These are phyloP conservation scores for Lodderomyces pseudojiufengensis DNA, from an alignment of 1,139 yeast genomes.

Conservation along the genomic window DNA sequence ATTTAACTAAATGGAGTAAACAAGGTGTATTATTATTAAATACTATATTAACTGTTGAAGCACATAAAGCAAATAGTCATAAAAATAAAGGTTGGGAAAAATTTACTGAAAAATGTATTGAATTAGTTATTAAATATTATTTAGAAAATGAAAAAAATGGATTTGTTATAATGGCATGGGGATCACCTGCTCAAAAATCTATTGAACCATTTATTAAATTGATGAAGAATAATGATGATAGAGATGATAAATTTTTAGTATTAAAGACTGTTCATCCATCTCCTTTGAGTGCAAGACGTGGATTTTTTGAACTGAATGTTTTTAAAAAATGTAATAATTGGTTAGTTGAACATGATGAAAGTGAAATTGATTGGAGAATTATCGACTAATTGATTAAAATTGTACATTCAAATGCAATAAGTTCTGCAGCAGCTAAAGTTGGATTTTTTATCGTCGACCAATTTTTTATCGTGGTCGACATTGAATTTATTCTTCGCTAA, in stretches of 20 bases:
- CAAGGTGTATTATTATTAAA: conserved; percentile 75
- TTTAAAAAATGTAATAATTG: conserved; percentile 72
- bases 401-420: no score
- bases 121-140: conserved; percentile 40
- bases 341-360: conserved; percentile 49
- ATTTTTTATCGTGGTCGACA: no score
- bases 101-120: conserved; percentile 73
- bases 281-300: conserved; percentile 85
- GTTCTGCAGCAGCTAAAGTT: no score
- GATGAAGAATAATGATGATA: conserved; percentile 22
- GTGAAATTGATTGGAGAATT: conserved; percentile 64
- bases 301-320: conserved; percentile 72
- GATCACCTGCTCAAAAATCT: conserved; percentile 82
- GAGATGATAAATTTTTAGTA: conserved; percentile 38
- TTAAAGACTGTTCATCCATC: conserved; percentile 88
- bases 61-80: conserved; percentile 92
- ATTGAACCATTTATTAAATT: conserved; percentile 40
- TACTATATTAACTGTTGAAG: conserved; percentile 87
- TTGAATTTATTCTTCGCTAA: no score
- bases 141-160: conserved; percentile 36
- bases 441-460: no score
- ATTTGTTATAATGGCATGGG: conserved; percentile 89
- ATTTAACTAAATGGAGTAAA: conserved; percentile 78
- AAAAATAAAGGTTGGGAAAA: conserved; percentile 90
- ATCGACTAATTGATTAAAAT: no score